Evolutionary conservation across 2,329 filamentous ascomycete species (phyloP).

Genomic region (Rachicladosporium sp.): DNA sequence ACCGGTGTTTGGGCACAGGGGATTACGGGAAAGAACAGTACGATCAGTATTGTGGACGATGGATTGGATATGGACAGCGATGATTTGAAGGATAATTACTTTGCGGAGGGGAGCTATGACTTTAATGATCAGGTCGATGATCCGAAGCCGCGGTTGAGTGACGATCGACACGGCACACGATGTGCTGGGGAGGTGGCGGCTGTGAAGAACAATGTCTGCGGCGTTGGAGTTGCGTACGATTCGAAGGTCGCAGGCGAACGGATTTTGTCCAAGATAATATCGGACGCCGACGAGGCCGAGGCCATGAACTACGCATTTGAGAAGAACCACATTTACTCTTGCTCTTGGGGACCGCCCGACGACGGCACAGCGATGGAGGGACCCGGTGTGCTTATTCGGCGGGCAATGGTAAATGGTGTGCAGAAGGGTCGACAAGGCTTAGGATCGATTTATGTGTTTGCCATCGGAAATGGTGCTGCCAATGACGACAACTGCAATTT

Average conservation of each 20-base stretch:
- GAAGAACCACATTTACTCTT: slow-evolving; percentile 93
- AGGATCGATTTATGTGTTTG: slow-evolving; percentile 92
- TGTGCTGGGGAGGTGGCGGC: slow-evolving; percentile 92
- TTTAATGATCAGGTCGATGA: slow-evolving; percentile 78
- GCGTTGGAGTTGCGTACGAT: slow-evolving; percentile 90
- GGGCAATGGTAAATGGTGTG: slow-evolving; percentile 82
- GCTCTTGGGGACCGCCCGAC: slow-evolving; percentile 94
- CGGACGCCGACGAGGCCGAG: slow-evolving; percentile 80
- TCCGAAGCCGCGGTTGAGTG: slow-evolving; percentile 67
- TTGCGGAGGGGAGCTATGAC: slow-evolving; percentile 82
- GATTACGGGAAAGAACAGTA: slow-evolving; percentile 77
- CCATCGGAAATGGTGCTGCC: slow-evolving; percentile 81
- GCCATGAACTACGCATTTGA: slow-evolving; percentile 89
- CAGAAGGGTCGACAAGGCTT: slow-evolving; percentile 74
- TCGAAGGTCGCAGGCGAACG: slow-evolving; percentile 82
- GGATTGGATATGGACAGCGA: slow-evolving; percentile 91
- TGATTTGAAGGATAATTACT: slow-evolving; percentile 89
- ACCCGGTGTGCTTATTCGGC: slow-evolving; percentile 74
- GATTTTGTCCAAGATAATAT: slow-evolving; percentile 82
- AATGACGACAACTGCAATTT: slow-evolving; percentile 97
- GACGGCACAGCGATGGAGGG: slow-evolving; percentile 91
- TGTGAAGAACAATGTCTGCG: slow-evolving; percentile 83
- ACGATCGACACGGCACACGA: slow-evolving; percentile 84
- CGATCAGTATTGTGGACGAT: slow-evolving; percentile 90
- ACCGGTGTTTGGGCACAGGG: slow-evolving; percentile 84